phyloP scores from a whole-genome alignment of 1,139 yeast species.

The Geotrichum siamense region DNA sequence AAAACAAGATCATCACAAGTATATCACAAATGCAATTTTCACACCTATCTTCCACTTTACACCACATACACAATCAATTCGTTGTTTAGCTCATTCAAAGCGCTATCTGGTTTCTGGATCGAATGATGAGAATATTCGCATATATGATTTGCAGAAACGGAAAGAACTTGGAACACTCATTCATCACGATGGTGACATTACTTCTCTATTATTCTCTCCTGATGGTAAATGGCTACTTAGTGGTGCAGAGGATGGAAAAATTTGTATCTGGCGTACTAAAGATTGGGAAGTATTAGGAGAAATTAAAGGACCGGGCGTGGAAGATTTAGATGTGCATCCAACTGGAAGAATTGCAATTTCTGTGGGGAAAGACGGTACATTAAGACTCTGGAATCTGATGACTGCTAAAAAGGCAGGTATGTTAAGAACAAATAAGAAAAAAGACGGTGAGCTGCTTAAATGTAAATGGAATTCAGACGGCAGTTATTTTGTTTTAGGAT shows the following conservation, averaged over 20 bases:
- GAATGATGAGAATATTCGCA: conserved; percentile 91
- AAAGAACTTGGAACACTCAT: conserved; percentile 87
- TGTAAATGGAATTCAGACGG: conserved; percentile 43
- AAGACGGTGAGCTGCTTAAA: conserved; percentile 25
- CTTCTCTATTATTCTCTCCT: conserved; percentile 60
- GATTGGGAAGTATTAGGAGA: conserved; percentile 94
- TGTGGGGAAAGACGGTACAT: conserved; percentile 75
- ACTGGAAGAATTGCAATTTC: conserved; percentile 88
- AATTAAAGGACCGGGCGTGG: conserved; percentile 56
- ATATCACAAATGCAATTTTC: conserved; percentile 47
- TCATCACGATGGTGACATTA: conserved; percentile 86
- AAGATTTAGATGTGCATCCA: conserved; percentile 85
- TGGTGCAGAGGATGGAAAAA: conserved; percentile 86
- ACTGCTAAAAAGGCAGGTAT: conserved; percentile 93
- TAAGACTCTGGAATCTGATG: conserved; percentile 92
- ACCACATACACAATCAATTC: conserved; percentile 84
- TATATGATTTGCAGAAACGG: conserved; percentile 88
- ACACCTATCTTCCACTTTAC: conserved; percentile 94
- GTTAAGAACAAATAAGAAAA: conserved; percentile 57
- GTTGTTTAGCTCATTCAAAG: conserved; percentile 74
- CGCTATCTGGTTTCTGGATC: conserved; percentile 90
- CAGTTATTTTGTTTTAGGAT: conserved; percentile 65
- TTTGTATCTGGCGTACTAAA: conserved; percentile 88
- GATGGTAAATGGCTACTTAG: conserved; percentile 71
- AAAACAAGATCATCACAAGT: not conserved